Base-by-base conservation (phyloP, 169 alveolate species). In the Pseudocohnilembus persalinus region DNA sequence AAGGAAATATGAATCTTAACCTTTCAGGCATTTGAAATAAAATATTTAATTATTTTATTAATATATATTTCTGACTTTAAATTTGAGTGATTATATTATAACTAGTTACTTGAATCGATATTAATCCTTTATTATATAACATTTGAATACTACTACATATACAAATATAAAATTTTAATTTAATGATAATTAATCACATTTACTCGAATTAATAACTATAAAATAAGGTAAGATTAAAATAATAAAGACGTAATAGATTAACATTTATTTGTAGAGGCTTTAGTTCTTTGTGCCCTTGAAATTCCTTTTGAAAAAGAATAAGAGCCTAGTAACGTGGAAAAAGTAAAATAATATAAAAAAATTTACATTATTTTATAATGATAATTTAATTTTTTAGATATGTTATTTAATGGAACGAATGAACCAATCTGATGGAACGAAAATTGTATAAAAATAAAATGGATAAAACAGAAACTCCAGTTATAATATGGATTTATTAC, bases 221-320 rank as follows among this genome's bases (percentile, higher is more conserved):
- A 76, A 49, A 68, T 29, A 26, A 72, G 49, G 65, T 75, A 83
- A 11, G 29, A 63, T 34, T 15, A 15, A 20, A 77, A 81, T 30
- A 78, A 82, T 1, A 90, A 74, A 20, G 89, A 85, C 33, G 65
- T 77, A 0, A 90, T 90, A 1, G 94, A 90, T 84, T 91, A 90
- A 80, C 94, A 90, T 82, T 76, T 90, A 35, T 90, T 90, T 79
- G 84, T 90, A 24, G 94, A 90, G 76, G 90, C 91, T 29, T 65
- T 90, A 28, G 92, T 92, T 15, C 81, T 90, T 11, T 82, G 92
- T 31, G 94, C 94, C 29, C 65, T 90, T 73, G 94, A 90, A 72
- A 77, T 88, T 63, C 80, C 75, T 27, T 90, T 82, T 76, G 78
- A 74, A 30, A 91, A 49, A 20, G 20, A 90, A 63, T 89, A 89